Percentiles rank a stretch among this genome's conserved stretches.
Evolutionary conservation across 352 stramenopile species (phyloP).

Genomic region (Albugo laibachii): DNA sequence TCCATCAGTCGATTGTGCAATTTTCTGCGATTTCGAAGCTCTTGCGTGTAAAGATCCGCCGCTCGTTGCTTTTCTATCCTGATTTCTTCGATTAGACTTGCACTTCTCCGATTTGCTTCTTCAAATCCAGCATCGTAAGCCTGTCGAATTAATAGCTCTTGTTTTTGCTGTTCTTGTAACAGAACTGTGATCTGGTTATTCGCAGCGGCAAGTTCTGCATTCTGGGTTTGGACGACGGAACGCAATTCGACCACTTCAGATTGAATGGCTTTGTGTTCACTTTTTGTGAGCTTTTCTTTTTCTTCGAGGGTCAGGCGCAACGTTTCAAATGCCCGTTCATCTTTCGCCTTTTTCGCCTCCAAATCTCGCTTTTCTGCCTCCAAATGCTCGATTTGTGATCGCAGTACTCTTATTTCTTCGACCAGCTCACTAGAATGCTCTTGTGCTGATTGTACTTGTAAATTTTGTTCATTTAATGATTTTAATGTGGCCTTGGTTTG

Average conservation of each 20-base stretch:
- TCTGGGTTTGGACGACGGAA: not conserved
- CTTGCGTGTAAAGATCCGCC: conserved; percentile 40
- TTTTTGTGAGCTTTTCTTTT: not conserved
- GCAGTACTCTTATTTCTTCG: not conserved
- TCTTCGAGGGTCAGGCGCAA: not conserved
- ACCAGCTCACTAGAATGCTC: too few relatives aligned
- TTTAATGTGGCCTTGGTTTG: too few relatives aligned
- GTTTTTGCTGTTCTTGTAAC: conserved; percentile 1
- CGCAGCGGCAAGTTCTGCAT: too few relatives aligned
- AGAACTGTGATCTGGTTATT: too few relatives aligned
- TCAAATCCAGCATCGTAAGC: conserved; percentile 2
- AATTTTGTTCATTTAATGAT: too few relatives aligned
- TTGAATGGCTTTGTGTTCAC: not conserved
- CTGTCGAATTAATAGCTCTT: conserved; percentile 1
- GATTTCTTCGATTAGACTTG: conserved; percentile 20
- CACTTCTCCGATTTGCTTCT: not conserved
- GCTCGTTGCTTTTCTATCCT: conserved; percentile 38
- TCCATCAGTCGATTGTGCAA: conserved; percentile 83
- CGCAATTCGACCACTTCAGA: not conserved
- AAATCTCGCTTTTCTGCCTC: not conserved
- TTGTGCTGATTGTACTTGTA: too few relatives aligned
- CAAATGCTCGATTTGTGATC: conserved; percentile 2
- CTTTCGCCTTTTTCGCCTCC: not conserved
- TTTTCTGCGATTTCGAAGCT: conserved; percentile 49
- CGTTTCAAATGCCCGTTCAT: not conserved